A percentile compares a stretch with the other conserved stretches of the same genome.
Evolutionary conservation across 2,329 filamentous ascomycete species (phyloP).

Genomic region (Drechslerella stenobrocha): DNA sequence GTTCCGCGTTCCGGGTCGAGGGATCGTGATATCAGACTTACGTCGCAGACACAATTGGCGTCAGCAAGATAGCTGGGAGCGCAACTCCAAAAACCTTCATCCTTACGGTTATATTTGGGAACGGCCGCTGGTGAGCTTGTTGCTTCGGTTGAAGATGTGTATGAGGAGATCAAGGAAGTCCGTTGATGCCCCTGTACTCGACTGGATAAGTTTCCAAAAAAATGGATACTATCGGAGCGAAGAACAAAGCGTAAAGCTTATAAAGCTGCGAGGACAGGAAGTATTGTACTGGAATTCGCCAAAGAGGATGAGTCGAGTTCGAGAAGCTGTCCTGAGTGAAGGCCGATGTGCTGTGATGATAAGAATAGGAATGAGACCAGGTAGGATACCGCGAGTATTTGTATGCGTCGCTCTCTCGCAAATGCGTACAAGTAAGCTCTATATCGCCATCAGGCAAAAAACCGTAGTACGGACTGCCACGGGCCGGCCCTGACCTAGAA

Average conservation of each 20-base stretch:
- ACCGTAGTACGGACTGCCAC: neutral
- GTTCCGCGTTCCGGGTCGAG: neutral
- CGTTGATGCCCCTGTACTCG: too few relatives aligned
- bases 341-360: constrained; percentile 31
- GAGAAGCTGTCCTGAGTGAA: constrained; percentile 24
- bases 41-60: constrained; percentile 24
- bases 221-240: constrained; percentile 15
- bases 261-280: constrained; percentile 18
- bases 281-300: constrained; percentile 4
- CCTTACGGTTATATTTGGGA: neutral
- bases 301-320: constrained; percentile 1
- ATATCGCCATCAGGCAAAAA: neutral
- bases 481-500: neutral
- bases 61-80: constrained; percentile 39
- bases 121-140: neutral
- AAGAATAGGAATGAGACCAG: constrained; percentile 15
- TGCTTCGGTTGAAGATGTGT: neutral
- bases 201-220: neutral
- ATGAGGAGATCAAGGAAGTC: neutral
- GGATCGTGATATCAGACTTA: constrained; percentile 7
- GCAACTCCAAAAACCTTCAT: constrained; percentile 30
- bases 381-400: constrained; percentile 32
- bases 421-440: constrained; percentile 17
- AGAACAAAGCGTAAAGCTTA: constrained; percentile 28
- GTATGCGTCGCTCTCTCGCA: constrained; percentile 28